A percentile compares a stretch with the other conserved stretches of the same genome.
These are phyloP conservation scores for Cladosporium sp. DNA, from an alignment of 2,329 filamentous ascomycete genomes.

Conservation along the genomic window DNA sequence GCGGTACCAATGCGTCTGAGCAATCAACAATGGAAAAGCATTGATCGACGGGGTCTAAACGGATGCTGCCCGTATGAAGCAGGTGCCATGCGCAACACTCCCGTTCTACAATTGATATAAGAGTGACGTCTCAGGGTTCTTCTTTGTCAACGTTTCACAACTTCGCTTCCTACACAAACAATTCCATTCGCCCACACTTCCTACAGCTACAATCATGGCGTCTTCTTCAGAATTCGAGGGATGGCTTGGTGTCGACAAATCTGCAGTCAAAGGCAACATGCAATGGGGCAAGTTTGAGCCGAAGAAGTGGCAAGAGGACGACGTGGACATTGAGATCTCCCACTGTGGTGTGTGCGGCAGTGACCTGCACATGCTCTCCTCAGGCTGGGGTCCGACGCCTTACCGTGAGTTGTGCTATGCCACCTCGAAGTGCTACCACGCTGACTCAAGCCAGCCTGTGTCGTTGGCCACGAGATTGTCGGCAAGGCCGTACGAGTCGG, in stretches of 20 bases:
- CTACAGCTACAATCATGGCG: conserved; percentile 26
- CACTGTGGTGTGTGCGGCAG: conserved; percentile 41
- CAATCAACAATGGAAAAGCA: too few relatives aligned
- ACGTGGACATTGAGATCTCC: conserved; percentile 45
- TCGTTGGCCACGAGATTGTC: conserved; percentile 40
- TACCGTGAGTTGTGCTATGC: conserved; percentile 27
- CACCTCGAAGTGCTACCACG: not conserved
- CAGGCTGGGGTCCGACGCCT: conserved; percentile 47
- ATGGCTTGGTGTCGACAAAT: conserved; percentile 56
- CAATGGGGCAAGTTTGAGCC: conserved; percentile 50
- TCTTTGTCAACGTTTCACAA: too few relatives aligned
- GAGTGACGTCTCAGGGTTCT: not conserved
- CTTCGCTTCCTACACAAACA: not conserved
- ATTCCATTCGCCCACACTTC: not conserved
- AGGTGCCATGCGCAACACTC: too few relatives aligned
- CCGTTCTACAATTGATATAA: not conserved
- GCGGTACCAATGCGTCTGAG: not conserved
- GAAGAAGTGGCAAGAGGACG: conserved; percentile 43
- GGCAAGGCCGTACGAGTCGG: conserved; percentile 38
- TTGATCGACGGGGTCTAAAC: not conserved
- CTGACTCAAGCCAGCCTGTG: conserved; percentile 20
- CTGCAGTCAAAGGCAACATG: conserved; percentile 55
- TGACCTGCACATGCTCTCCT: conserved; percentile 36
- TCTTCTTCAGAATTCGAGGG: conserved; percentile 51
- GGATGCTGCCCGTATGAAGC: not conserved